Conservation (phyloP, 352 stramenopile species). For the Phytopythium cucurbitacearum region DNA sequence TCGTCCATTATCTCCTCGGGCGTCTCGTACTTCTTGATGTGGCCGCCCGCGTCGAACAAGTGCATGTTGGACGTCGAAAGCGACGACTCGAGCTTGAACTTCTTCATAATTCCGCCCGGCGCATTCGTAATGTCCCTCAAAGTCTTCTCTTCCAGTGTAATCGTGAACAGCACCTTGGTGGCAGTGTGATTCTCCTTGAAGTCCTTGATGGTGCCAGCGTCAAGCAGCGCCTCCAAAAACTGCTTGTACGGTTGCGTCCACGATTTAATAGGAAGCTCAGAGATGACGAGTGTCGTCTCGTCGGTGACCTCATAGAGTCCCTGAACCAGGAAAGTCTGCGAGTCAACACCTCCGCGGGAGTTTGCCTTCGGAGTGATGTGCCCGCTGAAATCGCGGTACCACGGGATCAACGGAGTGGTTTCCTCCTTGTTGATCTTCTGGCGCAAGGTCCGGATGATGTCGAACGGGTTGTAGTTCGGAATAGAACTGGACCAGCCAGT, state of each 20-base stretch:
- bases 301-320: conserved; percentile 78
- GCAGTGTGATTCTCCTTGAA: conserved; percentile 93
- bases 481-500: conserved; percentile 94
- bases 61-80: conserved; percentile 97
- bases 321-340: conserved; percentile 79
- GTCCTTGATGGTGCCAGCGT: conserved; percentile 86
- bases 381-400: conserved; percentile 91
- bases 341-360: conserved; percentile 39
- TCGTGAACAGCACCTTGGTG: conserved; percentile 90
- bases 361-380: conserved; percentile 79
- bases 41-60: conserved; percentile 88
- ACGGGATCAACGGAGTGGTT: conserved; percentile 68
- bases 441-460: conserved; percentile 82
- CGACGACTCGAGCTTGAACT: conserved; percentile 94
- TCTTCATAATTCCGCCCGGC: conserved; percentile 87
- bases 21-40: conserved; percentile 93
- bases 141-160: conserved; percentile 69
- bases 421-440: conserved; percentile 62
- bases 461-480: conserved; percentile 90
- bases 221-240: conserved; percentile 89
- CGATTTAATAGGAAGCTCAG: conserved; percentile 93
- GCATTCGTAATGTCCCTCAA: conserved; percentile 67
- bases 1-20: conserved; percentile 92
- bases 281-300: conserved; percentile 91
- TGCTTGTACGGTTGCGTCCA: conserved; percentile 98